Conservation (phyloP, 164 flowering plant species). For the Buxus sempervirens region DNA sequence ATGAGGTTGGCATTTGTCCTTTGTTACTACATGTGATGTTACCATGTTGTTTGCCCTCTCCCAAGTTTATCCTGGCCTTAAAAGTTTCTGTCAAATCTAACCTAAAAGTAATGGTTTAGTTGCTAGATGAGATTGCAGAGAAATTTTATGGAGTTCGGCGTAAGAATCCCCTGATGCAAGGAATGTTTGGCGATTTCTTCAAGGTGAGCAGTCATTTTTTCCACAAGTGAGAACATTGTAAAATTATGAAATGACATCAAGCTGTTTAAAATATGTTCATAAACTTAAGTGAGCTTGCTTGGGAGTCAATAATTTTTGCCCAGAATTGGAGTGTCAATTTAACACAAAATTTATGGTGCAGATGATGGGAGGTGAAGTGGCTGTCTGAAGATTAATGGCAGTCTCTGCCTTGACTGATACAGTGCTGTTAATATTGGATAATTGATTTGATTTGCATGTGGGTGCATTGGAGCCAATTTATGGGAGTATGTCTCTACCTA, state of each 20-base stretch:
- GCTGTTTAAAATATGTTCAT: neutral
- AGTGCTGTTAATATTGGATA: neutral
- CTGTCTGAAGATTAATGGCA: constrained; percentile 6
- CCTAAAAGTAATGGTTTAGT: constrained; percentile 34
- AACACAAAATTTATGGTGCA: constrained; percentile 16
- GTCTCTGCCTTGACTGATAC: neutral
- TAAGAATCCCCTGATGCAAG: constrained; percentile 72
- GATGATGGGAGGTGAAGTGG: constrained; percentile 38
- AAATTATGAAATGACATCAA: neutral
- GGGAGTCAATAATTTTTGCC: too few relatives aligned
- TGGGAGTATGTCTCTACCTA: neutral
- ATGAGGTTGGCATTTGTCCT: constrained; percentile 49
- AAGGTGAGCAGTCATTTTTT: constrained; percentile 43
- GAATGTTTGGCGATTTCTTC: constrained; percentile 82
- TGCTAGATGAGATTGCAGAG: constrained; percentile 79
- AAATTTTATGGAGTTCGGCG: constrained; percentile 82
- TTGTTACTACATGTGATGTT: neutral
- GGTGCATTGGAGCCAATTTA: too few relatives aligned
- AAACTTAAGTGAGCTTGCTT: too few relatives aligned
- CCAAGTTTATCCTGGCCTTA: neutral
- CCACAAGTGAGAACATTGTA: neutral
- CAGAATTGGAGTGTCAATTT: neutral
- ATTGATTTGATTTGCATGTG: neutral
- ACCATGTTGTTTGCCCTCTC: too few relatives aligned
- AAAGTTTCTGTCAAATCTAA: constrained; percentile 11